Evolutionary conservation across 1,284 basidiomycete genomes (phyloP).

Genomic region (Phellinidium pouzarii): DNA sequence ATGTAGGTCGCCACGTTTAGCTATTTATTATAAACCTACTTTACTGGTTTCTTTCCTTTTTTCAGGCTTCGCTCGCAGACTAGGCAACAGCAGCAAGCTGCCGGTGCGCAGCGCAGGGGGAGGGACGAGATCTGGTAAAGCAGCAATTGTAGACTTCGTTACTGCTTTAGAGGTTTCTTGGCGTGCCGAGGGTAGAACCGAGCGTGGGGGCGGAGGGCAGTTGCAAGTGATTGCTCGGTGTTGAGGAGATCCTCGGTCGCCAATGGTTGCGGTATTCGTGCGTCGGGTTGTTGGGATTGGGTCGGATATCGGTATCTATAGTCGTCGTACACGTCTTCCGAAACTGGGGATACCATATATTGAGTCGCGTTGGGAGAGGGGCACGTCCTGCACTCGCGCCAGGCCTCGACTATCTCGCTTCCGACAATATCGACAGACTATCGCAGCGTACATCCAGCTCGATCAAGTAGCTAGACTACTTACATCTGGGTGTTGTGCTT

Average conservation of each 20-base stretch:
- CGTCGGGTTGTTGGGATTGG: slow-evolving; percentile 25
- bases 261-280: slow-evolving; percentile 32
- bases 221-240: slow-evolving; percentile 45
- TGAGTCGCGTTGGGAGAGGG: slow-evolving; percentile 5
- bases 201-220: slow-evolving; percentile 58
- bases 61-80: slow-evolving; percentile 77
- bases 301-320: slow-evolving; percentile 10
- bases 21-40: slow-evolving; percentile 21
- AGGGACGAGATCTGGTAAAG: slow-evolving; percentile 72
- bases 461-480: slow-evolving; percentile 15
- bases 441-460: slow-evolving; percentile 6
- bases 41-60: slow-evolving; percentile 1
- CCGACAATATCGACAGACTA: slow-evolving; percentile 2
- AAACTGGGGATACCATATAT: slow-evolving; percentile 4
- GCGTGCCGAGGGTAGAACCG: slow-evolving; percentile 54
- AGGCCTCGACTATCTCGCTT: slow-evolving; percentile 11
- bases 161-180: slow-evolving; percentile 18
- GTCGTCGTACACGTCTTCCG: slow-evolving; percentile 8
- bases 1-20: slow-evolving; percentile 55
- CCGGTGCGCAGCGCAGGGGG: slow-evolving; percentile 58
- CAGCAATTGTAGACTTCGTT: slow-evolving; percentile 25
- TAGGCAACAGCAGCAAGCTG: slow-evolving; percentile 68
- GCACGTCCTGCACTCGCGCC: slow-evolving; percentile 5
- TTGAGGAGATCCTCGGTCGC: slow-evolving; percentile 33
- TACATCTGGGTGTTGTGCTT: slow-evolving; percentile 20